Conservation (phyloP, 83 land plant genomes). For the Larix sibirica region DNA sequence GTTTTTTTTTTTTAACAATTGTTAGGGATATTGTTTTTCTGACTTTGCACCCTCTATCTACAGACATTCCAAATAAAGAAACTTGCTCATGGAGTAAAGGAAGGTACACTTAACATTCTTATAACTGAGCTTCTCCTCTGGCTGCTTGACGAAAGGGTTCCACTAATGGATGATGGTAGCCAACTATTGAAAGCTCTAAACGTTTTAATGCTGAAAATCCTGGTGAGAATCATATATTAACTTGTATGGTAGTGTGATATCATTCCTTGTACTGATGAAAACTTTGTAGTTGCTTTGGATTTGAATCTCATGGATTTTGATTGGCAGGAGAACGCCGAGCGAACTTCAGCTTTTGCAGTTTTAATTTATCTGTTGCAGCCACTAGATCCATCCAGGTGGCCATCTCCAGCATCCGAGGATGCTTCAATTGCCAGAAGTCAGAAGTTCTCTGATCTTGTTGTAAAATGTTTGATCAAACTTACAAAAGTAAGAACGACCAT, state of each 20-base stretch:
- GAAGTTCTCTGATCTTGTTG: conserved; percentile 96
- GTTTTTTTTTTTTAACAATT: conserved; percentile 2
- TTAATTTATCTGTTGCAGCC: conserved; percentile 87
- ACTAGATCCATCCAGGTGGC: conserved; percentile 84
- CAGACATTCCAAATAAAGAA: conserved; percentile 94
- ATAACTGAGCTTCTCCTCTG: conserved; percentile 95
- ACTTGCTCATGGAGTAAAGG: conserved; percentile 93
- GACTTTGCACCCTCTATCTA: neutral
- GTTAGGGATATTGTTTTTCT: conserved; percentile 6
- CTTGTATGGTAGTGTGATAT: neutral
- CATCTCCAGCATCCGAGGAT: conserved; percentile 67
- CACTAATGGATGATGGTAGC: conserved; percentile 98
- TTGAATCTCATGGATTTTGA: neutral
- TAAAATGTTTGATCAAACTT: conserved; percentile 95
- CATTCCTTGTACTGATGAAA: neutral
- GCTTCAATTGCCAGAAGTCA: conserved; percentile 60
- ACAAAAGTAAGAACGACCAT: conserved; percentile 62
- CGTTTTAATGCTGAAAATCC: conserved; percentile 95
- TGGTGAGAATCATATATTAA: conserved; percentile 49
- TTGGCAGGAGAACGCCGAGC: conserved; percentile 97
- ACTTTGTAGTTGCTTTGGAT: neutral
- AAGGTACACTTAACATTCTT: conserved; percentile 82
- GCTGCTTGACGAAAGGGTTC: conserved; percentile 98
- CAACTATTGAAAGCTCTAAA: conserved; percentile 96
- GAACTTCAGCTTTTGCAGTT: conserved; percentile 99